Conservation (phyloP, 139 green algal species). For the Diplosphaera chodatii region DNA sequence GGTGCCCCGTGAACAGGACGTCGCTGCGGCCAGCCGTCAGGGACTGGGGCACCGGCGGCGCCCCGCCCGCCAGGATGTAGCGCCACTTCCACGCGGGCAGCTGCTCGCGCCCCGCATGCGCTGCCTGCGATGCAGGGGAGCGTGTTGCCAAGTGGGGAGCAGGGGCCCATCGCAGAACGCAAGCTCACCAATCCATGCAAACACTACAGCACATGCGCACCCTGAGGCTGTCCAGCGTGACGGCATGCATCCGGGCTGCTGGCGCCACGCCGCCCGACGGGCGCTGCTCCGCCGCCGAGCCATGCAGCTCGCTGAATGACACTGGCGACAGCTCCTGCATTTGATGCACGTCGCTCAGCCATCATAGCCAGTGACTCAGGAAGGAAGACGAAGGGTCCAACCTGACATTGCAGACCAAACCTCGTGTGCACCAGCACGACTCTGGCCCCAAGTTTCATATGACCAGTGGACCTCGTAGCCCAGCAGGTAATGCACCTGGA, state of each 20-base stretch:
- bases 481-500: conserved; percentile 11
- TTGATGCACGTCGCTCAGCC: too few relatives aligned
- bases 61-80: conserved; percentile 13
- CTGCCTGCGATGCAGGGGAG: too few relatives aligned
- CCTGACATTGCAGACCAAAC: too few relatives aligned
- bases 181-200: too few relatives aligned
- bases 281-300: neutral
- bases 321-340: conserved; percentile 35
- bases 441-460: too few relatives aligned
- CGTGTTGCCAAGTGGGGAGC: too few relatives aligned
- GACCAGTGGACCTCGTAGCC: too few relatives aligned
- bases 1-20: conserved; percentile 35
- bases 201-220: conserved; percentile 2
- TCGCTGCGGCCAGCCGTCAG: conserved; percentile 1
- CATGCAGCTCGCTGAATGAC: conserved; percentile 15
- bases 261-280: neutral
- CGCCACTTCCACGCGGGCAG: conserved; percentile 4
- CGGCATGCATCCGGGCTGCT: neutral
- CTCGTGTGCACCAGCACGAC: too few relatives aligned
- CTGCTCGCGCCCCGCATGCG: too few relatives aligned
- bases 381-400: too few relatives aligned
- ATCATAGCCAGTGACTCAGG: too few relatives aligned
- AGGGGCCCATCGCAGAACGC: too few relatives aligned
- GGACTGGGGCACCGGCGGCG: neutral
- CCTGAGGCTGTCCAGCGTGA: conserved; percentile 11